A percentile compares a stretch with the other conserved stretches of the same genome.
These are phyloP conservation scores for Bruguiera sexangula DNA, from an alignment of 345 rosid species.

Conservation along the genomic window DNA sequence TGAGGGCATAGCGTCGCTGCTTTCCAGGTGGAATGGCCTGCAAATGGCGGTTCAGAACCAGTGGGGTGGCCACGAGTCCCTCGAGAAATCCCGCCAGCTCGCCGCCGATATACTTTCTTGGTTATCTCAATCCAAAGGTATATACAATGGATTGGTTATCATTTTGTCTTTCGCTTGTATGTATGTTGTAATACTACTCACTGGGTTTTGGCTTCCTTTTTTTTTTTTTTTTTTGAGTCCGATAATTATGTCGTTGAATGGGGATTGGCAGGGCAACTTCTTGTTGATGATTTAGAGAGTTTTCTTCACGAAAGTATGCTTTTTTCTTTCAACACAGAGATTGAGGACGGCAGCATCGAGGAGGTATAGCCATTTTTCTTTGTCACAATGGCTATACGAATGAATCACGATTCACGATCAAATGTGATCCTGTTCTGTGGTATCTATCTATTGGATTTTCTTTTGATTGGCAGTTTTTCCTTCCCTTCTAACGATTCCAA, in stretches of 20 bases:
- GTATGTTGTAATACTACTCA: background rate
- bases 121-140: constrained; percentile 54
- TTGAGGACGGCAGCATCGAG: constrained; percentile 91
- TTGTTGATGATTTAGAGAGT: constrained; percentile 66
- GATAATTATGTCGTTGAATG: background rate
- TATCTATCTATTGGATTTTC: too few relatives aligned
- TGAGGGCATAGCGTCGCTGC: constrained; percentile 43
- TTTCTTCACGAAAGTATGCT: constrained; percentile 70
- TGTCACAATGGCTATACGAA: background rate
- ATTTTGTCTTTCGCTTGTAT: background rate
- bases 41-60: constrained; percentile 72
- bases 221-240: background rate
- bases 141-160: background rate
- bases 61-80: constrained; percentile 79
- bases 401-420: too few relatives aligned
- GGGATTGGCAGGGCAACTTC: constrained; percentile 33
- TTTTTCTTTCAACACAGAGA: constrained; percentile 72
- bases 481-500: too few relatives aligned
- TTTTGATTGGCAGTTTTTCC: too few relatives aligned
- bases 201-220: background rate
- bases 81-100: constrained; percentile 45
- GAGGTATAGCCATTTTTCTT: constrained; percentile 31
- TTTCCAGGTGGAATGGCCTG: constrained; percentile 70
- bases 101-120: constrained; percentile 44
- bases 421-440: too few relatives aligned